Evolutionary conservation across 352 stramenopile genomes (phyloP), one percentile per base, ranked within the genome.

Genomic region (Phytopythium cucurbitacearum): DNA sequence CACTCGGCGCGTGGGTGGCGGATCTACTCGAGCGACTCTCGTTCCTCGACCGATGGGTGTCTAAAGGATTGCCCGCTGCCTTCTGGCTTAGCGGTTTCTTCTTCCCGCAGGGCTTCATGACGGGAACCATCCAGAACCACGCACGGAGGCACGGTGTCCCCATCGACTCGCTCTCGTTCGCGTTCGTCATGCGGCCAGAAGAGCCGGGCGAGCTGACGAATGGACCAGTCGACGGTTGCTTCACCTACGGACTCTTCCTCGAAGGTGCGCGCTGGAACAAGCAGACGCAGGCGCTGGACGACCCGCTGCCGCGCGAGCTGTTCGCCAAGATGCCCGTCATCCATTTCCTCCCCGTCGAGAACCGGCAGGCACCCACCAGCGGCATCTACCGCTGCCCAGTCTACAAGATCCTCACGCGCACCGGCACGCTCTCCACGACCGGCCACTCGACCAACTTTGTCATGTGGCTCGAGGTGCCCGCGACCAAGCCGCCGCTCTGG

Each of bases 391-490:
- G 89, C 16, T 97, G 91, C 42, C 94, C 94, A 0, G 85, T 98
- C 34, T 98, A 98, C 75, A 98, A 98, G 67, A 95, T 98, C 40
- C 78, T 98, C 45, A 97, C 86, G 16, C 73, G 94, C 45, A 85
- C 87, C 49, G 95, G 95, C 33, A 98, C 90, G 38, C 68, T 98
- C 11, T 97, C 91, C 1, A 98, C 95, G 12, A 98, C 95, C 0
- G 95, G 95, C 40, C 95, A 98, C 65, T 97, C 86, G 36, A 98
- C 95, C 28, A 98, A 98, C 77, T 98, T 98, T 71, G 87, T 98
- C 53, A 97, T 98, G 62, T 98, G 94, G 95, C 96, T 98, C 58
- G 93, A 98, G 49, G 81, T 98, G 12, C 95, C 95, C 36, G 84
- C 77, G 15, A 83, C 78, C 59, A 85, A 88, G 47, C 59, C 48